A percentile compares a stretch with the other conserved stretches of the same genome.
Evolutionary conservation across 176 grass and related monocot species (phyloP).

Genomic region (Lolium rigidum): DNA sequence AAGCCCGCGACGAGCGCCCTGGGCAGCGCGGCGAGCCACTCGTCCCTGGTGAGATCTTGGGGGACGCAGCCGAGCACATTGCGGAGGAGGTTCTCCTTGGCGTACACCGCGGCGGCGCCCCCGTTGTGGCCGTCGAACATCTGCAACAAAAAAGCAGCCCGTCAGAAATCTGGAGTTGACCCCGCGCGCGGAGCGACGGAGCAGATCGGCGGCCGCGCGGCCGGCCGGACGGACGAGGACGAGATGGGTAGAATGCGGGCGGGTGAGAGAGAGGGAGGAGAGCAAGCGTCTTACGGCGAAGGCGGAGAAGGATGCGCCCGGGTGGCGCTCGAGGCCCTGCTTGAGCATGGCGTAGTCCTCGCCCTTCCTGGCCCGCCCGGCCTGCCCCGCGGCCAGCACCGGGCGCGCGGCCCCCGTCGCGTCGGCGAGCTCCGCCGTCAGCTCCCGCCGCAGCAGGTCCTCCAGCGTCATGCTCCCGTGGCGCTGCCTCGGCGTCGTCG

Average conservation of each 20-base stretch:
- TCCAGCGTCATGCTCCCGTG: constrained; percentile 55
- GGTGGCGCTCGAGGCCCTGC: constrained; percentile 56
- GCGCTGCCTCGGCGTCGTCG: constrained; percentile 4
- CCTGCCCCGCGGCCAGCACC: constrained; percentile 44
- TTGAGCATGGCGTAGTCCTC: constrained; percentile 82
- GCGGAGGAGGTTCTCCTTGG: constrained; percentile 81
- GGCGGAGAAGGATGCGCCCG: constrained; percentile 63
- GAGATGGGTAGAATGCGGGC: background rate
- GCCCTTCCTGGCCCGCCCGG: constrained; percentile 74
- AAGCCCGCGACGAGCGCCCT: constrained; percentile 95
- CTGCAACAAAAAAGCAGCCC: constrained; percentile 32
- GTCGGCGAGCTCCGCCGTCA: constrained; percentile 37
- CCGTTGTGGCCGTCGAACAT: constrained; percentile 99
- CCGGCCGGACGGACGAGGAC: background rate
- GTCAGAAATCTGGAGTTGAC: background rate
- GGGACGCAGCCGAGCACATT: constrained; percentile 85
- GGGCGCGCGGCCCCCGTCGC: constrained; percentile 1
- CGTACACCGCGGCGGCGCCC: constrained; percentile 78
- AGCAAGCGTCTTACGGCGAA: constrained; percentile 51
- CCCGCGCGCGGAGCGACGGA: background rate
- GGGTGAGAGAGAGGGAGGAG: background rate
- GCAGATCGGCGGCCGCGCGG: too few relatives aligned
- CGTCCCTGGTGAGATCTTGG: constrained; percentile 73
- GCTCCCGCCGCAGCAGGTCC: constrained; percentile 59
- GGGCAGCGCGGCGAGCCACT: constrained; percentile 87